Evolutionary conservation across 2,329 filamentous ascomycete species (phyloP).

Genomic region (Drechslerella dactyloides): DNA sequence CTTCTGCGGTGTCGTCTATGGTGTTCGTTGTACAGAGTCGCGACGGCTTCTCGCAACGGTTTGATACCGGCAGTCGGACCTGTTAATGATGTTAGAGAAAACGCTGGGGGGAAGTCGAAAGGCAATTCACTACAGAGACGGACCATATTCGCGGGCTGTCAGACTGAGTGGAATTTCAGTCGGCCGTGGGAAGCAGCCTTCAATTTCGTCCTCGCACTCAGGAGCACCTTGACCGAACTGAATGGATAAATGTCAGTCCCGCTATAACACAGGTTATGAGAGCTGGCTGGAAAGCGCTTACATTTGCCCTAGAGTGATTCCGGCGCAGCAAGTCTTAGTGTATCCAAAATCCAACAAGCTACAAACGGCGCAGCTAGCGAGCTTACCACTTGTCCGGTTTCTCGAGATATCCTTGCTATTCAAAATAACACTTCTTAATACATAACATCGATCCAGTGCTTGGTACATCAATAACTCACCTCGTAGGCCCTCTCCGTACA

Average conservation of each 20-base stretch:
- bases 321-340: conserved; percentile 16
- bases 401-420: conserved; percentile 80
- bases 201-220: conserved; percentile 90
- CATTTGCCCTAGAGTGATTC: conserved; percentile 35
- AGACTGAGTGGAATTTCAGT: conserved; percentile 77
- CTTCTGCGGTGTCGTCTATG: conserved; percentile 85
- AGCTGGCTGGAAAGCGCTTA: conserved; percentile 9
- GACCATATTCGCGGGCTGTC: conserved; percentile 83
- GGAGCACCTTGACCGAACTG: conserved; percentile 89
- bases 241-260: neutral
- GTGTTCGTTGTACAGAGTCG: conserved; percentile 88
- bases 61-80: conserved; percentile 94
- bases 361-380: neutral
- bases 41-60: conserved; percentile 84
- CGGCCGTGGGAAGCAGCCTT: conserved; percentile 84
- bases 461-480: conserved; percentile 13
- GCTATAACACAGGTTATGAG: neutral
- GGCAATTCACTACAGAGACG: neutral
- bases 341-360: conserved; percentile 40
- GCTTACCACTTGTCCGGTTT: conserved; percentile 79
- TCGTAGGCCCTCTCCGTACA: conserved; percentile 81
- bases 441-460: neutral
- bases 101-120: neutral
- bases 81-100: conserved; percentile 6
- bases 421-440: conserved; percentile 9